These are phyloP conservation scores for Blastobotrys chiropterorum DNA, from an alignment of 805 yeast genomes.

Conservation along the genomic window DNA sequence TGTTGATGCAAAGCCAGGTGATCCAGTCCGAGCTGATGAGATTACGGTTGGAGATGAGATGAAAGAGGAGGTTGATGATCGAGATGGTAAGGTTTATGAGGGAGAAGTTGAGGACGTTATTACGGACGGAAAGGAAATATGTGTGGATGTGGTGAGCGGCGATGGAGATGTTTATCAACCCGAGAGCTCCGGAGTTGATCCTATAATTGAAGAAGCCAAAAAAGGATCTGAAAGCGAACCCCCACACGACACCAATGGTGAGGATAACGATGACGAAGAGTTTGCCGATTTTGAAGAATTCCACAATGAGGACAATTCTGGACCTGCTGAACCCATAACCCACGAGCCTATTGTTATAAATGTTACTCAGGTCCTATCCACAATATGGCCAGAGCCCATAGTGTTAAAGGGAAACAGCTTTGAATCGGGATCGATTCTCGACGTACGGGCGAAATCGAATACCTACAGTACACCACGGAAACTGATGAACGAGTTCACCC, in stretches of 20 bases:
- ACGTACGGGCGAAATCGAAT: not conserved
- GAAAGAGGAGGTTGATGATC: too few species aligned
- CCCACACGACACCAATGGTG: not conserved
- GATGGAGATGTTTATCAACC: too few species aligned
- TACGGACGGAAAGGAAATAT: too few species aligned
- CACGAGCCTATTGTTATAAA: not conserved
- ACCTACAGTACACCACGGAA: slow-evolving; percentile 13
- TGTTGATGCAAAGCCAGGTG: too few species aligned
- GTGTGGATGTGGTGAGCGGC: too few species aligned
- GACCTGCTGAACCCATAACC: not conserved
- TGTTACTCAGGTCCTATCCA: too few species aligned
- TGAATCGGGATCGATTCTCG: not conserved
- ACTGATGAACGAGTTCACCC: slow-evolving; percentile 16
- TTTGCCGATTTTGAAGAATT: slow-evolving; percentile 18
- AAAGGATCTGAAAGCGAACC: not conserved
- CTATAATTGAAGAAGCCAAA: not conserved
- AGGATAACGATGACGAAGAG: slow-evolving; percentile 7
- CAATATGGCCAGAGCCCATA: too few species aligned
- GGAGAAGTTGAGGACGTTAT: not conserved
- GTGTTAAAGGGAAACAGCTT: too few species aligned
- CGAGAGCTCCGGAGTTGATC: not conserved
- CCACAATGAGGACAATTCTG: not conserved
- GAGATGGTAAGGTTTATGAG: not conserved
- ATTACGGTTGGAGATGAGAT: too few species aligned
- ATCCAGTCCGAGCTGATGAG: too few species aligned